Percentiles rank a stretch among this genome's conserved stretches.
phyloP scores from a whole-genome alignment of 2,329 filamentous ascomycete genomes.

The Plectosphaerella cucumerina region DNA sequence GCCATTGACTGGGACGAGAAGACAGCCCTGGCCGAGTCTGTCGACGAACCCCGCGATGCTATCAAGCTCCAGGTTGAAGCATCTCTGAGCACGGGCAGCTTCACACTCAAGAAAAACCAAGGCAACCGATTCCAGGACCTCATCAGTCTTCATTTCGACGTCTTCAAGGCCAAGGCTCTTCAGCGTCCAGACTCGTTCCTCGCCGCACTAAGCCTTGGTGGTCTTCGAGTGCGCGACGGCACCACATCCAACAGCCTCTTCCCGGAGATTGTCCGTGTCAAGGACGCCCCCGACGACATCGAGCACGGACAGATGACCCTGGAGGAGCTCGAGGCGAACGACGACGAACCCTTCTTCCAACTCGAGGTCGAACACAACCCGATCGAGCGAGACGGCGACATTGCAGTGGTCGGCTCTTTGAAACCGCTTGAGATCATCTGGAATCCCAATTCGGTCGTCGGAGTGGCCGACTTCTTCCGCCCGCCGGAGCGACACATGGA shows the following conservation, averaged over 20 bases:
- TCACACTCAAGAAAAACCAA: conserved; percentile 83
- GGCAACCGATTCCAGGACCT: conserved; percentile 77
- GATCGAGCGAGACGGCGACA: conserved; percentile 85
- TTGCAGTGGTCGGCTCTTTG: conserved; percentile 83
- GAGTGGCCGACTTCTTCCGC: conserved; percentile 91
- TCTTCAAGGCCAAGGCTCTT: conserved; percentile 85
- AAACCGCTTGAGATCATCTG: conserved; percentile 97
- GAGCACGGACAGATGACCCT: conserved; percentile 46
- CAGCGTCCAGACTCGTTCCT: conserved; percentile 89
- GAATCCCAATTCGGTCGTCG: conserved; percentile 90
- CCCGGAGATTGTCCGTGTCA: conserved; percentile 92
- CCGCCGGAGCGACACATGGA: conserved; percentile 98
- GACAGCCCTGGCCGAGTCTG: conserved; percentile 76
- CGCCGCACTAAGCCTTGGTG: conserved; percentile 83
- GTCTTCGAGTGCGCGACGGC: conserved; percentile 90
- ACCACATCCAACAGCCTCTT: conserved; percentile 89
- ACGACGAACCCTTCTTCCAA: conserved; percentile 80
- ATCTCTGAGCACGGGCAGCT: conserved; percentile 91
- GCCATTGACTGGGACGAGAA: conserved; percentile 99
- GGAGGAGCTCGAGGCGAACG: conserved; percentile 45
- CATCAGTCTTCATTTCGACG: conserved; percentile 87
- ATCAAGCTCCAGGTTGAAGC: conserved; percentile 91
- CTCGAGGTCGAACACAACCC: conserved; percentile 94
- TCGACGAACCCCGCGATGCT: conserved; percentile 86
- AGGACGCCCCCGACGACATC: conserved; percentile 64